phyloP scores from a whole-genome alignment of 129 eudicot species.

The Tagetes erecta region DNA sequence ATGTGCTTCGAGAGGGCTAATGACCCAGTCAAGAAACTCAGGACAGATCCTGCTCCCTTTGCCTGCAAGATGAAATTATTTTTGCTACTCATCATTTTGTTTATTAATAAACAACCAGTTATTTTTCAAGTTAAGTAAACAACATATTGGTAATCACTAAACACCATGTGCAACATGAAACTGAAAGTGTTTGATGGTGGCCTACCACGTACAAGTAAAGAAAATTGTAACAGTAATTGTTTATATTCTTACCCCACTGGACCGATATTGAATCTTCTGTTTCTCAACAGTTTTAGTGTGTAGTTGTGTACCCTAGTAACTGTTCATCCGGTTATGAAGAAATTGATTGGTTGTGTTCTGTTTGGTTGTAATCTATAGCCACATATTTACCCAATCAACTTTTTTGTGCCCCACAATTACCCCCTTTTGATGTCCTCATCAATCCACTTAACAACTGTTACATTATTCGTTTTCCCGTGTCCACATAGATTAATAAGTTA shows the following conservation, averaged over 20 bases:
- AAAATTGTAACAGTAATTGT: not conserved
- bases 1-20: constrained; percentile 80
- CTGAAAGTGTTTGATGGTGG: not conserved
- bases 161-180: not conserved
- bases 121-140: not conserved
- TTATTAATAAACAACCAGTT: not conserved
- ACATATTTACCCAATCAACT: constrained; percentile 11
- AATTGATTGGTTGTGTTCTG: not conserved
- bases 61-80: constrained; percentile 53
- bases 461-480: constrained; percentile 4
- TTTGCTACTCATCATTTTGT: not conserved
- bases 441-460: constrained; percentile 16
- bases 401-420: constrained; percentile 14
- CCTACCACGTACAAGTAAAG: not conserved
- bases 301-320: too few relatives aligned
- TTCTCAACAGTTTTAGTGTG: too few relatives aligned
- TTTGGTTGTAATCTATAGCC: constrained; percentile 1
- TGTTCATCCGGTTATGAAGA: too few relatives aligned
- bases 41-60: constrained; percentile 96
- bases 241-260: not conserved
- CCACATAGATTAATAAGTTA: not conserved
- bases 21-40: constrained; percentile 90
- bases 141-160: not conserved
- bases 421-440: not conserved
- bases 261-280: constrained; percentile 2